Conservation (phyloP, 495 filamentous ascomycete species). For the Lophiostoma macrostomum region DNA sequence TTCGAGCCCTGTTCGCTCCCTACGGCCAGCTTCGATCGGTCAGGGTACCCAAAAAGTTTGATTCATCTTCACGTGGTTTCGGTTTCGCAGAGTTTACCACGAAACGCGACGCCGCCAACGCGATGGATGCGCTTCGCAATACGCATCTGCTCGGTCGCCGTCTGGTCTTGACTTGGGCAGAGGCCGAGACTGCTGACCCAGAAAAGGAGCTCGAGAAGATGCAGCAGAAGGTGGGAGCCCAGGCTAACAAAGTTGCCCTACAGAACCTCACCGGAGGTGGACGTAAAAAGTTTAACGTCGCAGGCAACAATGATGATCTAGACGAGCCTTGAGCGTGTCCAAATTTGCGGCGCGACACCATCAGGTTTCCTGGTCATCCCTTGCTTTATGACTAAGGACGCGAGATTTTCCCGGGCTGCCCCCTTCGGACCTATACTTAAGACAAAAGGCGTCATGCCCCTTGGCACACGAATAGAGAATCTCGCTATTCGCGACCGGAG, state of each 20-base stretch:
- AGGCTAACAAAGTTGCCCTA: constrained; percentile 82
- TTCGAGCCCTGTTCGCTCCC: constrained; percentile 75
- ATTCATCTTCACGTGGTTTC: constrained; percentile 81
- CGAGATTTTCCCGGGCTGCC: constrained; percentile 5
- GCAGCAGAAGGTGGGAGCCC: constrained; percentile 86
- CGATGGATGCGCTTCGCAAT: constrained; percentile 82
- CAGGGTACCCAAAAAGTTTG: constrained; percentile 91
- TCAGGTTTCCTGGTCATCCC: constrained; percentile 12
- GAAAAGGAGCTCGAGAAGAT: constrained; percentile 95
- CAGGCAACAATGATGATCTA: constrained; percentile 57
- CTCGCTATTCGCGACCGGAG: constrained; percentile 15
- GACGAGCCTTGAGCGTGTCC: constrained; percentile 51
- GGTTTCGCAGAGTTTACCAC: constrained; percentile 96
- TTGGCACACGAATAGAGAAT: constrained; percentile 25
- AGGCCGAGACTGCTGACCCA: constrained; percentile 78
- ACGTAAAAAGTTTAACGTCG: constrained; percentile 81
- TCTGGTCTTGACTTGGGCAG: constrained; percentile 86
- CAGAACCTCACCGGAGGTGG: constrained; percentile 78
- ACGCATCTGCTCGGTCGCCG: constrained; percentile 89
- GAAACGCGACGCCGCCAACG: constrained; percentile 86
- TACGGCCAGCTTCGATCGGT: constrained; percentile 92
- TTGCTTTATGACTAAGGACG: constrained; percentile 31
- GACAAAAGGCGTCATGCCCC: constrained; percentile 19
- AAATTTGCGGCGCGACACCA: constrained; percentile 30
- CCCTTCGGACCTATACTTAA: constrained; percentile 22